Base-by-base conservation (phyloP, 2,329 filamentous ascomycete genomes). In the Colletotrichum navitas region DNA sequence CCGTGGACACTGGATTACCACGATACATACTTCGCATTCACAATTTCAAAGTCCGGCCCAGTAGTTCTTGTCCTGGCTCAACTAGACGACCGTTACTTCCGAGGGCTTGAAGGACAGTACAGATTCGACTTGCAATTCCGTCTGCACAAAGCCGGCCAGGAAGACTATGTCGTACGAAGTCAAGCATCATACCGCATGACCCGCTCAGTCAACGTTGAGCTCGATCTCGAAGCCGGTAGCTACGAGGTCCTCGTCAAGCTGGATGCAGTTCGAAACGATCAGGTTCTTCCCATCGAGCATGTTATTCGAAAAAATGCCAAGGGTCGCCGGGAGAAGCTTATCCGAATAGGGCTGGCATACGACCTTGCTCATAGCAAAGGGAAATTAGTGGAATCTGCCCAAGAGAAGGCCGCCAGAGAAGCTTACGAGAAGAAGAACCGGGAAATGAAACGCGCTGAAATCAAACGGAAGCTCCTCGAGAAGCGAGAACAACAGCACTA, bases 171-270 rank as follows among this genome's bases (percentile, higher is more conserved):
- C 18, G 85, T 89, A 18, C 85, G 87, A 75, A 88, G 85, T 68
- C 84, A 88, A 62, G 82, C 82, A 41, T 84, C 85, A 43, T 86
- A 87, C 71, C 81, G 87, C 32, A 93, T 94, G 88, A 89, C 85
- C 29, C 90, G 94, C 8, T 93, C 92, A 1, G 91, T 94, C 49
- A 94, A 92, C 62, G 90, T 93, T 1, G 94, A 96, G 79, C 85
- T 96, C 11, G 86, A 91, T 45, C 88, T 97, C 34, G 90, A 93
- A 26, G 87, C 91, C 0, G 94, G 94, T 14, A 89, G 88, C 54
- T 97, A 97, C 80, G 89, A 89, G 8, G 89, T 97, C 5, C 85
- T 94, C 29, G 87, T 95, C 79, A 94, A 93, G 78, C 87, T 96
- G 69, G 90, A 91, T 10, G 92, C 92, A 1, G 87, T 86, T 24